Evolutionary conservation across 2,329 filamentous ascomycete genomes (phyloP).

Genomic region (Fonsecaea nubica): DNA sequence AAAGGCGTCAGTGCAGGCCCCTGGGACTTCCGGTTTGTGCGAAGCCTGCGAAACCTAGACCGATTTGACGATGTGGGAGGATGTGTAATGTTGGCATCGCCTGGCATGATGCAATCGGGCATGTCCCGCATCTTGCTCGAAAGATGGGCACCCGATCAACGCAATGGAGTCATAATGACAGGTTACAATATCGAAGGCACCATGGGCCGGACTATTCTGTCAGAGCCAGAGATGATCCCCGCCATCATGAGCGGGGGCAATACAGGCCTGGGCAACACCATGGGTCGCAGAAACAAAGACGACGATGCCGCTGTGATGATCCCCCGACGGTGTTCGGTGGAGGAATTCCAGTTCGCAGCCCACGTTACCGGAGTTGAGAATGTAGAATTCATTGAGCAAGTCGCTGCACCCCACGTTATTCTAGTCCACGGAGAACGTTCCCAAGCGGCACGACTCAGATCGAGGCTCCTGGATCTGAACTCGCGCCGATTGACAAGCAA

Average conservation of each 20-base stretch:
- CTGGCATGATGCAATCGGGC: slow-evolving; percentile 97
- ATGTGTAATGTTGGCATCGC: slow-evolving; percentile 96
- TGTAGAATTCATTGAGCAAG: slow-evolving; percentile 93
- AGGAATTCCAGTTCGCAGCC: slow-evolving; percentile 93
- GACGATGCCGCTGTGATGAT: slow-evolving; percentile 86
- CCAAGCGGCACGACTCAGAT: slow-evolving; percentile 97
- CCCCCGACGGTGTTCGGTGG: slow-evolving; percentile 86
- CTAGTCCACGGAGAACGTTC: slow-evolving; percentile 96
- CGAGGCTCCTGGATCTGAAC: slow-evolving; percentile 91
- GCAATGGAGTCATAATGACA: slow-evolving; percentile 98
- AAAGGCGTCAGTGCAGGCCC: slow-evolving; percentile 73
- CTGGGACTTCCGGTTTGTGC: slow-evolving; percentile 96
- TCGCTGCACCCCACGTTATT: slow-evolving; percentile 90
- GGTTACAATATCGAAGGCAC: slow-evolving; percentile 98
- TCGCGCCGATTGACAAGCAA: slow-evolving; percentile 50
- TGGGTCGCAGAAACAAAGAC: slow-evolving; percentile 67
- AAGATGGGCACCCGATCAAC: slow-evolving; percentile 92
- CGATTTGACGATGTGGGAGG: slow-evolving; percentile 94
- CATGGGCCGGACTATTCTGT: slow-evolving; percentile 95
- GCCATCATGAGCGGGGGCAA: slow-evolving; percentile 82
- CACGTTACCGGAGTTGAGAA: slow-evolving; percentile 97
- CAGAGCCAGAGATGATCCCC: slow-evolving; percentile 92
- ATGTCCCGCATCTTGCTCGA: slow-evolving; percentile 92
- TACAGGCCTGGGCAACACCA: slow-evolving; percentile 60
- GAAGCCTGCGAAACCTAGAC: slow-evolving; percentile 89